Percentiles rank a stretch among this genome's conserved stretches.
phyloP scores from a whole-genome alignment of 73 alveolate species.

The Paramecium caudatum region DNA sequence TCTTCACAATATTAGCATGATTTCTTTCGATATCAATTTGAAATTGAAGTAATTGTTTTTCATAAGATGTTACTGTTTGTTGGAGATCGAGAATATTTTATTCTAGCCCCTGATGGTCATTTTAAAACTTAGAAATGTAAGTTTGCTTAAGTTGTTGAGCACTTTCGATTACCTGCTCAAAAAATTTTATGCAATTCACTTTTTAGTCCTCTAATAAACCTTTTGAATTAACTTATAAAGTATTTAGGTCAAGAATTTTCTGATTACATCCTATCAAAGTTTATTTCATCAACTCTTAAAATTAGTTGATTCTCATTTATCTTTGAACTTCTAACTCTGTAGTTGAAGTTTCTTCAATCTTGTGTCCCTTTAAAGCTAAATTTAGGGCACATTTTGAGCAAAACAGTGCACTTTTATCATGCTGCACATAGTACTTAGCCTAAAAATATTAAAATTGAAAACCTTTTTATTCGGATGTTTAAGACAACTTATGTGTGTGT shows the following conservation, averaged over 20 bases:
- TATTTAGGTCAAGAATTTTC: not conserved
- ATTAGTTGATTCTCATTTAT: slow-evolving; percentile 26
- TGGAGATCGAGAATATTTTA: not conserved
- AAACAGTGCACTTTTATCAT: slow-evolving; percentile 38
- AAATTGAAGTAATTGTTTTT: slow-evolving; percentile 20
- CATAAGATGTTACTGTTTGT: not conserved
- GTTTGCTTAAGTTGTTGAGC: slow-evolving; percentile 46
- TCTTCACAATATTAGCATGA: slow-evolving; percentile 44
- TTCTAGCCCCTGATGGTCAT: not conserved
- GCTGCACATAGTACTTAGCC: slow-evolving; percentile 43
- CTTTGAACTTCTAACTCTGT: slow-evolving; percentile 33
- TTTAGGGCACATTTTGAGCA: slow-evolving; percentile 67
- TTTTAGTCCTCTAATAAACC: not conserved
- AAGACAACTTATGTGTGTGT: slow-evolving; percentile 11
- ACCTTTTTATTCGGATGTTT: slow-evolving; percentile 54
- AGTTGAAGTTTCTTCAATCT: slow-evolving; percentile 41
- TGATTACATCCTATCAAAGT: not conserved
- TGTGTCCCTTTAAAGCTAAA: slow-evolving; percentile 43
- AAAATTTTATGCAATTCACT: slow-evolving; percentile 1
- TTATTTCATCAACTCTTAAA: slow-evolving; percentile 18
- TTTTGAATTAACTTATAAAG: not conserved
- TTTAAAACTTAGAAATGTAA: not conserved
- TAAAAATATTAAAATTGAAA: not conserved
- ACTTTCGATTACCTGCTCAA: slow-evolving; percentile 38
- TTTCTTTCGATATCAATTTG: slow-evolving; percentile 53